A percentile compares a stretch with the other conserved stretches of the same genome.
These are phyloP conservation scores for Royoungia palumana DNA, from an alignment of 768 basidiomycete genomes.

Conservation along the genomic window DNA sequence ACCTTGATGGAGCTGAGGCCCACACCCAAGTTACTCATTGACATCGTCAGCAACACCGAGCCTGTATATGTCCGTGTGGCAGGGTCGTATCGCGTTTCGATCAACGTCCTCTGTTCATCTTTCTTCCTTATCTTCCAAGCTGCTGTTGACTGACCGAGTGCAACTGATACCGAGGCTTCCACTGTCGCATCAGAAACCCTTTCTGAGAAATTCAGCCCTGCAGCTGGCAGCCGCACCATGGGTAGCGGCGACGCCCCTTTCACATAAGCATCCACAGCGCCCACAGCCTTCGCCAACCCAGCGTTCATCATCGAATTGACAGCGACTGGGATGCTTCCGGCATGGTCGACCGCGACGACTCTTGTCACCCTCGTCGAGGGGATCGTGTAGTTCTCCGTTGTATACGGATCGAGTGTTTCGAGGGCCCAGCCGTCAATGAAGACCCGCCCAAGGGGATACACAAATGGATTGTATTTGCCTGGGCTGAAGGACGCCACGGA, in stretches of 20 bases:
- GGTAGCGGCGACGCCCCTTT: constrained; percentile 65
- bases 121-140: constrained; percentile 58
- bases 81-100: constrained; percentile 53
- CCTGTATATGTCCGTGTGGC: constrained; percentile 50
- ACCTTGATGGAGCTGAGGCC: constrained; percentile 15
- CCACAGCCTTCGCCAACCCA: constrained; percentile 65
- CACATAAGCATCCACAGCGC: constrained; percentile 71
- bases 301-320: constrained; percentile 86
- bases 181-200: constrained; percentile 33
- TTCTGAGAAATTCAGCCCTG: constrained; percentile 57
- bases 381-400: constrained; percentile 89
- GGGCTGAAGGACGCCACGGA: constrained; percentile 52
- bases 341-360: constrained; percentile 81
- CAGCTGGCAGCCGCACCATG: constrained; percentile 63
- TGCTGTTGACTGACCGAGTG: constrained; percentile 27
- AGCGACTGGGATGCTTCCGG: constrained; percentile 79
- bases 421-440: constrained; percentile 94
- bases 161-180: constrained; percentile 30
- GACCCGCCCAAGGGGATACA: constrained; percentile 72
- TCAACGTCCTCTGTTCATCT: constrained; percentile 55
- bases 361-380: constrained; percentile 89
- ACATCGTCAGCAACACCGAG: constrained; percentile 44
- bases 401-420: constrained; percentile 95
- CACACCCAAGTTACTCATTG: constrained; percentile 6
- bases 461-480: constrained; percentile 72